Evolutionary conservation across 73 alveolate species (phyloP).

Genomic region (Breviolum minutum): DNA sequence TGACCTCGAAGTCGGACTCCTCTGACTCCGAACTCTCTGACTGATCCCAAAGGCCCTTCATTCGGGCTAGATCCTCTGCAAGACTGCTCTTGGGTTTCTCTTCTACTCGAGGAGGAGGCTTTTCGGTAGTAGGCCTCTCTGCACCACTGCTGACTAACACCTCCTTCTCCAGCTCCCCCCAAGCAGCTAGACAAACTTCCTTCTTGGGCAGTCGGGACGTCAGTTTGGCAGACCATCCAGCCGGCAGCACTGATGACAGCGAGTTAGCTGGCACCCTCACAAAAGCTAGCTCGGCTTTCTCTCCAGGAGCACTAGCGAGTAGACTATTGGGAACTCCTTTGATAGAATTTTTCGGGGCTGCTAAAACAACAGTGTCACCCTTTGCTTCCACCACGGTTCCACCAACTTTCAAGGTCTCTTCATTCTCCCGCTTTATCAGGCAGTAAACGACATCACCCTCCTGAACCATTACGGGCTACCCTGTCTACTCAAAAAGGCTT

Average conservation of each 20-base stretch:
- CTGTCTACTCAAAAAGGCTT: neutral
- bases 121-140: neutral
- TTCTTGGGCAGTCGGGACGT: neutral
- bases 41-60: neutral
- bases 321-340: neutral
- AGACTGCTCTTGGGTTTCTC: neutral
- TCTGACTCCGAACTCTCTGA: neutral
- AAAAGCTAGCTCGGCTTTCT: neutral
- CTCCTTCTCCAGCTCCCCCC: neutral
- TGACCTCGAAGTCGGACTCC: neutral
- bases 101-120: neutral
- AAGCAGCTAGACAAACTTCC: neutral
- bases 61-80: neutral
- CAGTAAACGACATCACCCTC: neutral
- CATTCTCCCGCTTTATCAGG: neutral
- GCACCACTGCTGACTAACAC: slow-evolving; percentile 24
- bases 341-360: too few relatives aligned
- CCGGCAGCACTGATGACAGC: neutral
- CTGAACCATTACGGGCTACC: neutral
- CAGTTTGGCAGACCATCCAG: neutral
- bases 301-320: neutral
- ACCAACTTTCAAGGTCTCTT: neutral
- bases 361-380: neutral
- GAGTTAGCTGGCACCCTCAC: neutral
- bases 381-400: neutral